Evolutionary conservation across 768 basidiomycete species (phyloP).

Genomic region (Tricholoma bakamatsutake): DNA sequence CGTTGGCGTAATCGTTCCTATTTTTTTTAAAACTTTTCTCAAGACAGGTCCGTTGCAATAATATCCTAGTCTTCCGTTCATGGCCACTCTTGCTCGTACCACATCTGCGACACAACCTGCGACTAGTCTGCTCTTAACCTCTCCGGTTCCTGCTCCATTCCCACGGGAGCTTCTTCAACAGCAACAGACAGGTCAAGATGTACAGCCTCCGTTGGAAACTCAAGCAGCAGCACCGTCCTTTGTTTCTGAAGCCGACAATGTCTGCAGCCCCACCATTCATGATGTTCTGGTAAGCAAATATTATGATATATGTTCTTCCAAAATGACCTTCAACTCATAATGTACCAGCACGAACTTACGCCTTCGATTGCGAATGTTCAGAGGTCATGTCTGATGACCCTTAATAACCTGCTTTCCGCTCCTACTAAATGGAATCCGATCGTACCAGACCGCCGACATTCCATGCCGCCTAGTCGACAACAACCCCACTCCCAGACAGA

Average conservation of each 20-base stretch:
- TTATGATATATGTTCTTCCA: neutral
- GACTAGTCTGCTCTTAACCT: slow-evolving; percentile 20
- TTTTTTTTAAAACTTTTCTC: neutral
- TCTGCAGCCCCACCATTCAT: slow-evolving; percentile 1
- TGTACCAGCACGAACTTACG: slow-evolving; percentile 50
- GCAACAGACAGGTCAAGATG: neutral
- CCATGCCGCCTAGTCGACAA: slow-evolving; percentile 45
- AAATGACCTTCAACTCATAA: slow-evolving; percentile 2
- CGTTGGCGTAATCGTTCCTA: neutral
- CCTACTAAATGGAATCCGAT: slow-evolving; percentile 47
- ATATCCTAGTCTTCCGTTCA: slow-evolving; percentile 10
- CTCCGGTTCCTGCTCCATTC: slow-evolving; percentile 35
- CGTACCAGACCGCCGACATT: slow-evolving; percentile 54
- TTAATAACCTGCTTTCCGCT: slow-evolving; percentile 61
- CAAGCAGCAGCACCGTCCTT: slow-evolving; percentile 8
- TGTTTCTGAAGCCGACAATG: slow-evolving; percentile 4
- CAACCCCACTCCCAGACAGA: slow-evolving; percentile 24
- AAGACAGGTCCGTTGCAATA: neutral
- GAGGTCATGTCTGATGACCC: slow-evolving; percentile 66
- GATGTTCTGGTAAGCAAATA: slow-evolving; percentile 10
- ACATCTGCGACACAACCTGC: slow-evolving; percentile 19
- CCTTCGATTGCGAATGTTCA: slow-evolving; percentile 73
- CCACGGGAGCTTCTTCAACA: slow-evolving; percentile 26
- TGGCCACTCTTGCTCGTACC: slow-evolving; percentile 37
- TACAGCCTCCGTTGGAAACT: neutral